A percentile compares a stretch with the other conserved stretches of the same genome.
phyloP scores from a whole-genome alignment of 129 eudicot species.

The Oenanthe sinensis region DNA sequence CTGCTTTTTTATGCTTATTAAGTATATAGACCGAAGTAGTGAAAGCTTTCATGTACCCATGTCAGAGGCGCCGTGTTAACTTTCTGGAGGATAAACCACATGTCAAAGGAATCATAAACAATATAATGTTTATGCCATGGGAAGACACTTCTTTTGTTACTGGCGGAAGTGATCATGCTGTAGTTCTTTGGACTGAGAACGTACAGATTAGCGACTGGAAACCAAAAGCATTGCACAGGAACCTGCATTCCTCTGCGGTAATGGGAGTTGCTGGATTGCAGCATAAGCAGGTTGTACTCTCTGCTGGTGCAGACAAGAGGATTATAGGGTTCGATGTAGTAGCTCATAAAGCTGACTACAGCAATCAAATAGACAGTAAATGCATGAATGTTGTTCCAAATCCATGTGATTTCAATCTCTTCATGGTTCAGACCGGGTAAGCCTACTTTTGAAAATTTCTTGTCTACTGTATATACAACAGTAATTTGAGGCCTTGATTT shows the following conservation, averaged over 20 bases:
- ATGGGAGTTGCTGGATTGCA: conserved; percentile 98
- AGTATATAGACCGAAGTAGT: too few species aligned
- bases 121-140: conserved; percentile 54
- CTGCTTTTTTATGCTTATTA: background rate
- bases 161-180: conserved; percentile 69
- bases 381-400: conserved; percentile 92
- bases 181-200: conserved; percentile 54
- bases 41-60: background rate
- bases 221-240: conserved; percentile 64
- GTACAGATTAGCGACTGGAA: conserved; percentile 55
- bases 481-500: background rate
- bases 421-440: conserved; percentile 97
- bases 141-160: conserved; percentile 43
- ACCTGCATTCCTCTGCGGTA: conserved; percentile 84
- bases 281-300: conserved; percentile 67
- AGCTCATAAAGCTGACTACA: conserved; percentile 65
- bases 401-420: conserved; percentile 93
- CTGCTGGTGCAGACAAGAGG: conserved; percentile 88
- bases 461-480: background rate
- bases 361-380: conserved; percentile 81
- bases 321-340: conserved; percentile 67
- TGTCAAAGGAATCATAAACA: conserved; percentile 50
- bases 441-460: background rate
- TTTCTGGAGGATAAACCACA: conserved; percentile 79
- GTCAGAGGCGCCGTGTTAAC: conserved; percentile 53